Evolutionary conservation across 164 flowering plant genomes (phyloP).

Genomic region (Platanus orientalis): DNA sequence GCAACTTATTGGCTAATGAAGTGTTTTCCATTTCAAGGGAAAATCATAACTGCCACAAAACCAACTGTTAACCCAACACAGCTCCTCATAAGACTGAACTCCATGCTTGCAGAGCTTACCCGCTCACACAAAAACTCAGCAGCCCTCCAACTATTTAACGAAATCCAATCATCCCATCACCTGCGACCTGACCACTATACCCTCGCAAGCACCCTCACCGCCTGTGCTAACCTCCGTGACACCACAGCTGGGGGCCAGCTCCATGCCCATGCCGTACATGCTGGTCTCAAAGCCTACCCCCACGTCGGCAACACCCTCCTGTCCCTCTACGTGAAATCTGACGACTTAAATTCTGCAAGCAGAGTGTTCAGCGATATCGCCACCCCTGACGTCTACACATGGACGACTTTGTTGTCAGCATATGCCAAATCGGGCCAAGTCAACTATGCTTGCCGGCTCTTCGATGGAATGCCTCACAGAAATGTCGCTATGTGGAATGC

Average conservation of each 20-base stretch:
- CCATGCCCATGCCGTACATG: slow-evolving; percentile 30
- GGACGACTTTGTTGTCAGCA: slow-evolving; percentile 49
- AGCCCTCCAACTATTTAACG: slow-evolving; percentile 37
- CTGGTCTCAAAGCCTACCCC: slow-evolving; percentile 31
- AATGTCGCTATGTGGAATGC: not conserved
- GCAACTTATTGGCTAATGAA: not conserved
- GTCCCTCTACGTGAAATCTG: slow-evolving; percentile 37
- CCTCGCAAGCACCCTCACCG: not conserved
- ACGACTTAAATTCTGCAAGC: slow-evolving; percentile 18
- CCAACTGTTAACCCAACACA: not conserved
- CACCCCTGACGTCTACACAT: slow-evolving; percentile 48
- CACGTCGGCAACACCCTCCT: slow-evolving; percentile 47
- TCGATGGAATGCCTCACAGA: slow-evolving; percentile 35
- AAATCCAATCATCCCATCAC: slow-evolving; percentile 31
- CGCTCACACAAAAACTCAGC: slow-evolving; percentile 27
- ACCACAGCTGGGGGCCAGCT: slow-evolving; percentile 17
- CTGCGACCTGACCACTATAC: not conserved
- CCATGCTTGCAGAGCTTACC: slow-evolving; percentile 24
- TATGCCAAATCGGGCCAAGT: slow-evolving; percentile 34
- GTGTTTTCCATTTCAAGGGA: not conserved
- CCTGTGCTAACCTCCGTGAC: not conserved
- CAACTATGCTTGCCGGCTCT: slow-evolving; percentile 30
- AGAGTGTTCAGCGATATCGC: slow-evolving; percentile 24
- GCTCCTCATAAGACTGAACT: slow-evolving; percentile 33
- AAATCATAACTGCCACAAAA: not conserved